Conservation (phyloP, 495 filamentous ascomycete genomes). For the Aspergillus ellipticus region DNA sequence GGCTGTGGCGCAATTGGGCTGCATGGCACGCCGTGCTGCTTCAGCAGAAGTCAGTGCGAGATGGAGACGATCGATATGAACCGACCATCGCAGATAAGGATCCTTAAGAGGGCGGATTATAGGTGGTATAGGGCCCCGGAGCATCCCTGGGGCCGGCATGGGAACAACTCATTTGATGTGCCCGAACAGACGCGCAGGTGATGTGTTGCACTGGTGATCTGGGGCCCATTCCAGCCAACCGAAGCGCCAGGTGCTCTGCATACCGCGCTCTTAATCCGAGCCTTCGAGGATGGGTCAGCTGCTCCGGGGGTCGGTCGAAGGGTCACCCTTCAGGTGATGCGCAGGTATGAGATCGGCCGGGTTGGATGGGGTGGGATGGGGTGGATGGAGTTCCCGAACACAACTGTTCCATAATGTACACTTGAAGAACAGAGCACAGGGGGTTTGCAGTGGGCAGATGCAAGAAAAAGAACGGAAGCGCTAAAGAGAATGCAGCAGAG, state of each 20-base stretch:
- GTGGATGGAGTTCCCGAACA: background rate
- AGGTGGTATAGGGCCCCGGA: background rate
- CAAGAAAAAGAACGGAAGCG: background rate
- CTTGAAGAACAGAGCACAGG: background rate
- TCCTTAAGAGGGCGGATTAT: background rate
- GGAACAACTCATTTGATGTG: conserved; percentile 3
- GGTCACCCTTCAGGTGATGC: background rate
- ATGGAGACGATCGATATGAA: background rate
- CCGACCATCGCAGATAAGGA: background rate
- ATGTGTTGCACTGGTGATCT: conserved; percentile 13
- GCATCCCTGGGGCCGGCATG: background rate
- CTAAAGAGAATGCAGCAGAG: background rate
- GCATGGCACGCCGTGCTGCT: background rate
- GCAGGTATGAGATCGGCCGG: background rate
- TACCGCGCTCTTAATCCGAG: too few relatives aligned
- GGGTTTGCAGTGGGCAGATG: background rate
- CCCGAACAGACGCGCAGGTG: conserved; percentile 9
- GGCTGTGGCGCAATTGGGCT: conserved; percentile 1
- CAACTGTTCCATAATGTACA: background rate
- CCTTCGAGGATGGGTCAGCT: background rate
- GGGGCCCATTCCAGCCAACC: conserved; percentile 4
- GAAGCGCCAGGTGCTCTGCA: background rate
- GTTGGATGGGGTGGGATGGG: background rate
- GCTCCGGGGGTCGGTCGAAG: background rate
- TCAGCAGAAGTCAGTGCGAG: background rate